Evolutionary conservation across 768 basidiomycete species (phyloP).

Genomic region (Amanita exitialis): DNA sequence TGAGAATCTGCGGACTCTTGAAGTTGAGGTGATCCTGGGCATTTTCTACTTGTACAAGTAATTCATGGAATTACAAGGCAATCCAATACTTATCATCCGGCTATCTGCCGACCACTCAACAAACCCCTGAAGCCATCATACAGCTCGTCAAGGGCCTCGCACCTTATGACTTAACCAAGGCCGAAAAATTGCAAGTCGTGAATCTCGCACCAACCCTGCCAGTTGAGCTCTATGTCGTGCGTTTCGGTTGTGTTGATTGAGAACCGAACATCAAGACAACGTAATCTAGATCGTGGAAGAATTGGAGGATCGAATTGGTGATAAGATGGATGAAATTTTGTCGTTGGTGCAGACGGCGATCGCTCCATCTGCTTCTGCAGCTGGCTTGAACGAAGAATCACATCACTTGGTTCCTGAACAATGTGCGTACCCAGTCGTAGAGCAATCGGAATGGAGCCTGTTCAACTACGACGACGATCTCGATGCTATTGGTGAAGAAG

Average conservation of each 20-base stretch:
- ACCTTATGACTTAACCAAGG: slow-evolving; percentile 70
- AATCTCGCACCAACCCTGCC: slow-evolving; percentile 76
- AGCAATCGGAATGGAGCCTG: slow-evolving; percentile 12
- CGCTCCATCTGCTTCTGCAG: slow-evolving; percentile 1
- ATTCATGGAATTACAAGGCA: slow-evolving; percentile 37
- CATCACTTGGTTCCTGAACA: slow-evolving; percentile 7
- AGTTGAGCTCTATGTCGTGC: slow-evolving; percentile 84
- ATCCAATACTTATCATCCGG: slow-evolving; percentile 76
- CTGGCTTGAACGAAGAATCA: slow-evolving; percentile 7
- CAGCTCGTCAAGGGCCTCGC: slow-evolving; percentile 59
- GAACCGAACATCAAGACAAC: not conserved
- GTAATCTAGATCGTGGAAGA: slow-evolving; percentile 80
- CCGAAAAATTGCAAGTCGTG: slow-evolving; percentile 88
- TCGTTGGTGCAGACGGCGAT: slow-evolving; percentile 31
- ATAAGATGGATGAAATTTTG: slow-evolving; percentile 60
- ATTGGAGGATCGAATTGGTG: slow-evolving; percentile 71
- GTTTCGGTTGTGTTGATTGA: slow-evolving; percentile 19
- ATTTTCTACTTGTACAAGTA: not conserved
- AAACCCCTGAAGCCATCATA: slow-evolving; percentile 55
- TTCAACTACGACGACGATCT: slow-evolving; percentile 24
- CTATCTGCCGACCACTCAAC: slow-evolving; percentile 56
- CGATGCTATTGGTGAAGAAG: slow-evolving; percentile 38
- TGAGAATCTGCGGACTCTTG: slow-evolving; percentile 77
- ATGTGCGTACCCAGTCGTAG: slow-evolving; percentile 15
- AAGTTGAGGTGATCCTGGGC: slow-evolving; percentile 56